These are phyloP conservation scores for Phaffomyces thermotolerans DNA, from an alignment of 805 yeast species.

Conservation along the genomic window DNA sequence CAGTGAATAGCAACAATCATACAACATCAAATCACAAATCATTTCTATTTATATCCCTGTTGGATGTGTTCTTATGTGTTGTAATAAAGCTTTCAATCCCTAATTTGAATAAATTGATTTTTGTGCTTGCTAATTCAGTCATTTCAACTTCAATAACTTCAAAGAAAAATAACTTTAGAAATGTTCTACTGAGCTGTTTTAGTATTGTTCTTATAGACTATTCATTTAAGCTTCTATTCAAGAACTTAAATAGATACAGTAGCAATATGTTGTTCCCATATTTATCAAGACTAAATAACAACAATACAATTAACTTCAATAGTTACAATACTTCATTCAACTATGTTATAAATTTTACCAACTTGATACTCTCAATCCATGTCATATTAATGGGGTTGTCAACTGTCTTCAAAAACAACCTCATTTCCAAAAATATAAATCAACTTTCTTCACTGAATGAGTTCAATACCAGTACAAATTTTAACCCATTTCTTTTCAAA, in stretches of 20 bases:
- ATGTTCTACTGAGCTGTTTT: slow-evolving; percentile 7
- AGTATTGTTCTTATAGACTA: slow-evolving; percentile 11
- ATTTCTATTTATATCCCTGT: slow-evolving; percentile 11
- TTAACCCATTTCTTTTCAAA: slow-evolving; percentile 9
- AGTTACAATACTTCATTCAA: slow-evolving; percentile 1
- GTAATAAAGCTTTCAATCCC: slow-evolving; percentile 18
- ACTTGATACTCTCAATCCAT: slow-evolving; percentile 19
- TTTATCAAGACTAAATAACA: slow-evolving; percentile 8
- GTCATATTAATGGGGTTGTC: slow-evolving; percentile 20
- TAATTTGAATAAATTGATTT: slow-evolving; percentile 15
- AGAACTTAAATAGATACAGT: slow-evolving; percentile 1
- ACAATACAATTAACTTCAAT: slow-evolving; percentile 1
- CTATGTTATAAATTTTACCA: slow-evolving; percentile 9
- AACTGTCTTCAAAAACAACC: slow-evolving; percentile 18
- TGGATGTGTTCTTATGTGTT: slow-evolving; percentile 15
- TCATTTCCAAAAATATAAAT: slow-evolving; percentile 20
- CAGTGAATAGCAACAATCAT: background rate
- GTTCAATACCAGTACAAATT: background rate
- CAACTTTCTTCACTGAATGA: slow-evolving; percentile 14
- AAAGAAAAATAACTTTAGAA: slow-evolving; percentile 8
- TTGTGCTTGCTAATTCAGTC: slow-evolving; percentile 20
- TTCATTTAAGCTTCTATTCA: slow-evolving; percentile 4
- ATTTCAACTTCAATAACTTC: slow-evolving; percentile 18
- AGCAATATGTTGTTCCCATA: slow-evolving; percentile 17
- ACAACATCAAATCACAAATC: slow-evolving; percentile 6